phyloP scores from a whole-genome alignment of 495 filamentous ascomycete species.

The Saxophila tyrrhenica region DNA sequence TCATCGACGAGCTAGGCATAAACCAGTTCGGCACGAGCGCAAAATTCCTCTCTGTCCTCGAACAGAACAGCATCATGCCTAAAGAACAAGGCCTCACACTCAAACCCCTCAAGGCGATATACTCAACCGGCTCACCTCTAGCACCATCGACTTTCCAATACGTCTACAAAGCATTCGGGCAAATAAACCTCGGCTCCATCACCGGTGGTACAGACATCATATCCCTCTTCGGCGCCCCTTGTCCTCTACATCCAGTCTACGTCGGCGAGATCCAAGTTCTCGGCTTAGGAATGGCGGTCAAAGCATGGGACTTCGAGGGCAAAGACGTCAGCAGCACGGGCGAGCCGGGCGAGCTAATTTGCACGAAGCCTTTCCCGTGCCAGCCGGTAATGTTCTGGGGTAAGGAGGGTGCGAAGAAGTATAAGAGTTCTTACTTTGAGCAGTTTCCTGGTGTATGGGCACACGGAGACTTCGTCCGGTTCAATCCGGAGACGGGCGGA shows the following conservation, averaged over 20 bases:
- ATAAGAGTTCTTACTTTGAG: conserved; percentile 78
- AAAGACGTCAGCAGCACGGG: conserved; percentile 43
- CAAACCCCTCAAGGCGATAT: conserved; percentile 58
- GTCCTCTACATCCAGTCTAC: conserved; percentile 74
- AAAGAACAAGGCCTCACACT: conserved; percentile 41
- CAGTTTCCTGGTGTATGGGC: conserved; percentile 74
- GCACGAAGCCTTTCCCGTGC: conserved; percentile 73
- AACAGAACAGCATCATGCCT: conserved; percentile 65
- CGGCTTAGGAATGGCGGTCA: conserved; percentile 83
- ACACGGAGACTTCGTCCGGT: conserved; percentile 83
- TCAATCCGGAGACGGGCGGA: conserved; percentile 63
- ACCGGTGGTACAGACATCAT: conserved; percentile 91
- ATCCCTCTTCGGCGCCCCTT: conserved; percentile 80
- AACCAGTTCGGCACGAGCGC: conserved; percentile 90
- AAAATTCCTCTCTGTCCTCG: conserved; percentile 83
- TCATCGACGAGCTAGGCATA: conserved; percentile 60
- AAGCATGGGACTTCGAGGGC: conserved; percentile 56
- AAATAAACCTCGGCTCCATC: conserved; percentile 71
- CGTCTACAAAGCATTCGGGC: conserved; percentile 68
- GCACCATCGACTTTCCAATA: conserved; percentile 89
- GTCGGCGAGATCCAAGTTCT: conserved; percentile 82
- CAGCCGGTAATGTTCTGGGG: conserved; percentile 88
- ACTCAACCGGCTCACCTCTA: conserved; percentile 83
- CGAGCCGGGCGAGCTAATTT: conserved; percentile 83
- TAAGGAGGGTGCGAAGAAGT: conserved; percentile 54